phyloP scores from a whole-genome alignment of 345 rosid species.

The Lumnitzera racemosa region DNA sequence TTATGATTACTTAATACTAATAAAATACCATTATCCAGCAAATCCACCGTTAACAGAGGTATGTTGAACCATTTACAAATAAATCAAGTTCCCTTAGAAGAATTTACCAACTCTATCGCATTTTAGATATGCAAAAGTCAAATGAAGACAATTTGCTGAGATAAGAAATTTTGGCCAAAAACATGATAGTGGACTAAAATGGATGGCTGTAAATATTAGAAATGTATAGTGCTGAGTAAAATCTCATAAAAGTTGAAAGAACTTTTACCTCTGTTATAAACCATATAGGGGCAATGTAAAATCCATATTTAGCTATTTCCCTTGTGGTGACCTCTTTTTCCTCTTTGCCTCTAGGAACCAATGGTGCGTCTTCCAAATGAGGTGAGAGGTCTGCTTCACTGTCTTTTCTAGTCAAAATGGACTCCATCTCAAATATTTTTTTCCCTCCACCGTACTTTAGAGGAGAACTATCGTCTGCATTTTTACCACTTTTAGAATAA shows the following conservation, averaged over 20 bases:
- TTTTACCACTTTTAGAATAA: constrained; percentile 45
- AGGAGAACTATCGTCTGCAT: constrained; percentile 43
- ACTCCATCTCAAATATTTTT: constrained; percentile 67
- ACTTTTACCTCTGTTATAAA: constrained; percentile 84
- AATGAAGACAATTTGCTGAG: not conserved
- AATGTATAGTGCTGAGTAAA: constrained; percentile 2
- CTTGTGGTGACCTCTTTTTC: constrained; percentile 51
- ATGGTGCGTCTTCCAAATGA: constrained; percentile 48
- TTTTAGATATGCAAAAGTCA: no score
- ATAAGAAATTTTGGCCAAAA: not conserved
- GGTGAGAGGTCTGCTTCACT: constrained; percentile 57
- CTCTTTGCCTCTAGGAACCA: constrained; percentile 57
- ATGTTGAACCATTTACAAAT: no score
- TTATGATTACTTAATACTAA: no score
- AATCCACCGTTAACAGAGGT: no score
- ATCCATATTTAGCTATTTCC: constrained; percentile 71
- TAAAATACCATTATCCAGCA: no score
- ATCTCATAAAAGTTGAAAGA: not conserved
- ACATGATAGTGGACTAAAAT: not conserved
- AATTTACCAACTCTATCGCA: no score
- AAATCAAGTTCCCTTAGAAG: no score
- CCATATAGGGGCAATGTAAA: constrained; percentile 98
- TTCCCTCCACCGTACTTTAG: constrained; percentile 25
- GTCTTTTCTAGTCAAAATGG: constrained; percentile 61
- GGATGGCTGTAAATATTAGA: not conserved